Evolutionary conservation across 768 basidiomycete species (phyloP), one percentile per base, ranked within the genome.

Genomic region (Psilocybe tampanensis): DNA sequence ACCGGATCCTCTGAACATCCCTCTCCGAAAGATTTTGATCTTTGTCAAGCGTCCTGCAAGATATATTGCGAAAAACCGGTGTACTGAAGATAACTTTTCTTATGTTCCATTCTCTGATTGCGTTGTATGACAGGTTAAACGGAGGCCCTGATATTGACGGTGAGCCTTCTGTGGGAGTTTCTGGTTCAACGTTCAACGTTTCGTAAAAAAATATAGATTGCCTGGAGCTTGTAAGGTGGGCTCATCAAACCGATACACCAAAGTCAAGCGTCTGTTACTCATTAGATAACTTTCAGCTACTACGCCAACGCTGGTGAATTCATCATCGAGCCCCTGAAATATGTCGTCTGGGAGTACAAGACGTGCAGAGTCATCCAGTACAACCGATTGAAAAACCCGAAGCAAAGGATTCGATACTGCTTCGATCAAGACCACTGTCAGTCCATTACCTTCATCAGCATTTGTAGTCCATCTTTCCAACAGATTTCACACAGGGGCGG

Each of bases 341-440:
- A 61, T 45, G 47, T 58, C 26, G 48, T 58, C 33, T 61, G 60
- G 60, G 56, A 61, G 44, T 61, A 61, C 41, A 55, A 55, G 33
- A 58, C 60, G 8, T 61, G 56, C 47, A 56, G 53, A 47, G 60
- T 61, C 34, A 55, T 48, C 1, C 60, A 61, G 39, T 61, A 58
- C 56, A 61, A 61, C 18, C 52, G 56, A n/a, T 52, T 58, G 7
- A 21, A 53, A 15, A 42, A 54, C 32, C 36, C 12, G 4, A 52
- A 54, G 21, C 60, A 61, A 18, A 44, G 49, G n/a, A 58, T 61
- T 22, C 57, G 60, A 23, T 61, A 61, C 24, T 61, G 60, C 48
- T 61, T 61, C 51, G 56, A 61, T 55, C 47, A 58, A 34, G 42
- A 55, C 18, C 56, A 61, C 36, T 61, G 60, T 61, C 34, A 54